Conservation (phyloP, 2,329 filamentous ascomycete species). For the Alternaria solani region DNA sequence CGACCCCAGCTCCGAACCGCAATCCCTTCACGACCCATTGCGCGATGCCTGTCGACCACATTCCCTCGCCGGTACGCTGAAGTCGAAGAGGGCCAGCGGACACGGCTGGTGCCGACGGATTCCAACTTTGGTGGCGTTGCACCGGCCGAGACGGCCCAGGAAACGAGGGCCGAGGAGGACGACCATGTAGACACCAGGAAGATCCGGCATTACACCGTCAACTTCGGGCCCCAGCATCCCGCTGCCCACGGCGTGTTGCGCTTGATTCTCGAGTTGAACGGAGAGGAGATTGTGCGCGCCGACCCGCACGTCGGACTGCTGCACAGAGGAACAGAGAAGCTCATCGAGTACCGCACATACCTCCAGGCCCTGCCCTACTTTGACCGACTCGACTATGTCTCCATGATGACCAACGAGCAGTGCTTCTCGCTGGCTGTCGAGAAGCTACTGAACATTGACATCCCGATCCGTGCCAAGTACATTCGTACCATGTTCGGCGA, state of each 20-base stretch:
- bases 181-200: slow-evolving; percentile 71
- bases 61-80: slow-evolving; percentile 69
- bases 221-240: slow-evolving; percentile 98
- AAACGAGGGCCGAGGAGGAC: slow-evolving; percentile 57
- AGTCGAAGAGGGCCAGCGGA: slow-evolving; percentile 58
- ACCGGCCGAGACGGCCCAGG: slow-evolving; percentile 55
- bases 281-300: slow-evolving; percentile 95
- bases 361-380: slow-evolving; percentile 98
- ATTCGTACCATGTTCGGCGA: slow-evolving; percentile 96
- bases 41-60: slow-evolving; percentile 72
- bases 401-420: slow-evolving; percentile 99
- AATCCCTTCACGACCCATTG: slow-evolving; percentile 54
- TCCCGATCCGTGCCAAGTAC: slow-evolving; percentile 94
- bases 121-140: slow-evolving; percentile 65
- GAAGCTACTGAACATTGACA: slow-evolving; percentile 96
- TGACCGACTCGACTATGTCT: slow-evolving; percentile 97
- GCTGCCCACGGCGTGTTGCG: slow-evolving; percentile 98
- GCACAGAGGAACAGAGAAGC: slow-evolving; percentile 97
- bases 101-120: slow-evolving; percentile 71
- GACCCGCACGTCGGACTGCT: slow-evolving; percentile 97
- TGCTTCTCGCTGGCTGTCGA: slow-evolving; percentile 95
- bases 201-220: slow-evolving; percentile 98
- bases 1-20: slow-evolving; percentile 53
- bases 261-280: slow-evolving; percentile 95
- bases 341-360: slow-evolving; percentile 99